A percentile compares a stretch with the other conserved stretches of the same genome.
Conservation (phyloP, 2,329 filamentous ascomycete species). For the Colletotrichum sp. region DNA sequence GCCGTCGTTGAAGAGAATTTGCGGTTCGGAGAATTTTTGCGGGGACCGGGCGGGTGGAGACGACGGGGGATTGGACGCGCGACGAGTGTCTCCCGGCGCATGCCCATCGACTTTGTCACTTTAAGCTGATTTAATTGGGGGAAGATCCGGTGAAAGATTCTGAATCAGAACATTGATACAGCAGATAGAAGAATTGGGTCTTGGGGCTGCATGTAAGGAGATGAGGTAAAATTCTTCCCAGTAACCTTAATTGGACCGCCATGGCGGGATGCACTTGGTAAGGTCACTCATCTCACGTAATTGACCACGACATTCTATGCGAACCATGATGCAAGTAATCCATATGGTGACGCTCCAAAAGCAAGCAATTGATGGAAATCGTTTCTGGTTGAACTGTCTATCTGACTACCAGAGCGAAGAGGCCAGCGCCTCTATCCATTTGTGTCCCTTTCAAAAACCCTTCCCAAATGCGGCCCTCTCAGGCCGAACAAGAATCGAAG, state of each 20-base stretch:
- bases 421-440: neutral
- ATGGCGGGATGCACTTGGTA: neutral
- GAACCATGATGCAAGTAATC: neutral
- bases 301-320: neutral
- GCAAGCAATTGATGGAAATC: neutral
- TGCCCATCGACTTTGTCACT: neutral
- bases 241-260: conserved; percentile 9
- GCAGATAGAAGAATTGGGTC: neutral
- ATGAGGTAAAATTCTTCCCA: neutral
- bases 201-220: neutral
- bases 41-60: neutral
- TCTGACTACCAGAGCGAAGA: neutral
- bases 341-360: fast-evolving
- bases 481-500: conserved; percentile 7
- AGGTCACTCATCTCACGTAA: neutral
- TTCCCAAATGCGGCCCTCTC: conserved; percentile 9
- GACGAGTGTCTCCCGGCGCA: neutral
- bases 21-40: conserved; percentile 12
- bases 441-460: neutral
- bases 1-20: conserved; percentile 12
- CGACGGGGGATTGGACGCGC: neutral
- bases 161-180: neutral
- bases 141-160: neutral
- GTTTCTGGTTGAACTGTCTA: conserved; percentile 1
- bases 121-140: neutral